A percentile compares a stretch with the other conserved stretches of the same genome.
Conservation (phyloP, 75 land plant genomes). For the Sequoiadendron giganteum region DNA sequence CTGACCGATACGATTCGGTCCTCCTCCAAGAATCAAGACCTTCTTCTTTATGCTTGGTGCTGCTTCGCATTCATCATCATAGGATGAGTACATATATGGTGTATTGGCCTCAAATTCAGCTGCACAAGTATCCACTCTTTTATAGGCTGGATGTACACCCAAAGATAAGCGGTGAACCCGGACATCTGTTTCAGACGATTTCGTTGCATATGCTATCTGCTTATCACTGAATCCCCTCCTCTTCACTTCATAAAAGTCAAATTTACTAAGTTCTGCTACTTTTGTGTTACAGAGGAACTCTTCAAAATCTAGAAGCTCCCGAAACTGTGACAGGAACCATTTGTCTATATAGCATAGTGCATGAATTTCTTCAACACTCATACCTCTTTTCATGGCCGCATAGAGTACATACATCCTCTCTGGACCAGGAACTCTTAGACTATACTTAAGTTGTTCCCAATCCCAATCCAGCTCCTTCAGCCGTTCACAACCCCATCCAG, state of each 20-base stretch:
- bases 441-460: conserved; percentile 88
- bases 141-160: conserved; percentile 88
- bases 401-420: conserved; percentile 89
- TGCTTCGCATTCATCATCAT: conserved; percentile 96
- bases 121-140: conserved; percentile 99
- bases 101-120: conserved; percentile 99
- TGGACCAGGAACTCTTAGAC: conserved; percentile 85
- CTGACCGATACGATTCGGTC: conserved; percentile 98
- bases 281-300: conserved; percentile 53
- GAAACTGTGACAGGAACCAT: conserved; percentile 91
- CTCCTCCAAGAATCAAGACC: conserved; percentile 97
- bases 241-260: conserved; percentile 86
- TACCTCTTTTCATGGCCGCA: conserved; percentile 97
- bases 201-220: conserved; percentile 92
- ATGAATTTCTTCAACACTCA: conserved; percentile 82
- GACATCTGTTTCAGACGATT: conserved; percentile 68
- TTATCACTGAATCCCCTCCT: conserved; percentile 94
- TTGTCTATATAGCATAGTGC: conserved; percentile 86
- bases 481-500: conserved; percentile 94
- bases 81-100: conserved; percentile 97
- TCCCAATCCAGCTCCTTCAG: conserved; percentile 92
- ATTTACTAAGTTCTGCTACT: conserved; percentile 64
- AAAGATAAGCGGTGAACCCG: conserved; percentile 64
- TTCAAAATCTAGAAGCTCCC: conserved; percentile 80
- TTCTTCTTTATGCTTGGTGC: conserved; percentile 74